Evolutionary conservation across 495 filamentous ascomycete genomes (phyloP).

Genomic region (Melanomma pulvis-pyrius): DNA sequence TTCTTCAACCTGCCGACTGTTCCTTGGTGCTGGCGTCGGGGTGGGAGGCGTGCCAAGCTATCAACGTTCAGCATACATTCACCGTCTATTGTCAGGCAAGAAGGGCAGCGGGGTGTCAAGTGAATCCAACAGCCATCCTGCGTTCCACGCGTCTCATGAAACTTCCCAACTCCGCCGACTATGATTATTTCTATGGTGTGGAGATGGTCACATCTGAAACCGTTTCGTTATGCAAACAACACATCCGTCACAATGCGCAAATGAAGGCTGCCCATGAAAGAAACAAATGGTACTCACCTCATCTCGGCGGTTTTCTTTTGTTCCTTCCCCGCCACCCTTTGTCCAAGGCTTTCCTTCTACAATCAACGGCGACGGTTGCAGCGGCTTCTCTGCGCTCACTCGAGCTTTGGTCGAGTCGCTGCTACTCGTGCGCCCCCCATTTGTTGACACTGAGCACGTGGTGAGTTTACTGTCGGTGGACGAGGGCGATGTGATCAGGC

Average conservation of each 20-base stretch:
- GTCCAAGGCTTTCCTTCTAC: constrained; percentile 30
- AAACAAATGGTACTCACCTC: constrained; percentile 29
- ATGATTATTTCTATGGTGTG: constrained; percentile 4
- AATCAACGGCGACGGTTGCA: constrained; percentile 36
- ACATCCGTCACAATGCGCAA: not conserved
- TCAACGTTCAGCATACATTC: constrained; percentile 9
- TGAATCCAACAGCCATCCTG: not conserved
- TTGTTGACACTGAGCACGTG: constrained; percentile 33
- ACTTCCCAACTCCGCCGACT: not conserved
- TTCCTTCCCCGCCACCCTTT: constrained; percentile 4
- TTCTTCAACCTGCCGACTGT: constrained; percentile 28
- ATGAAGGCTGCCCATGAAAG: not conserved
- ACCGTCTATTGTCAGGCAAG: not conserved
- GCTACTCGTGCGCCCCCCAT: constrained; percentile 29
- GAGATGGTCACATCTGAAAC: constrained; percentile 24
- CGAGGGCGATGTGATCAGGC: constrained; percentile 28
- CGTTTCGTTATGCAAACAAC: constrained; percentile 15
- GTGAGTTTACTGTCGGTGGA: constrained; percentile 39
- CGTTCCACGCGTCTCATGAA: not conserved
- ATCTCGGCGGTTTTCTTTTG: constrained; percentile 21
- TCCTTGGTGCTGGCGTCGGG: constrained; percentile 11
- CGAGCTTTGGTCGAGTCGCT: constrained; percentile 27
- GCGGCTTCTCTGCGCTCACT: constrained; percentile 21
- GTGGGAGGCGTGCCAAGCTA: constrained; percentile 19
- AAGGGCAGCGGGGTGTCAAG: not conserved